Base-by-base conservation (phyloP, 768 basidiomycete species). In the Leccinum obscurum region DNA sequence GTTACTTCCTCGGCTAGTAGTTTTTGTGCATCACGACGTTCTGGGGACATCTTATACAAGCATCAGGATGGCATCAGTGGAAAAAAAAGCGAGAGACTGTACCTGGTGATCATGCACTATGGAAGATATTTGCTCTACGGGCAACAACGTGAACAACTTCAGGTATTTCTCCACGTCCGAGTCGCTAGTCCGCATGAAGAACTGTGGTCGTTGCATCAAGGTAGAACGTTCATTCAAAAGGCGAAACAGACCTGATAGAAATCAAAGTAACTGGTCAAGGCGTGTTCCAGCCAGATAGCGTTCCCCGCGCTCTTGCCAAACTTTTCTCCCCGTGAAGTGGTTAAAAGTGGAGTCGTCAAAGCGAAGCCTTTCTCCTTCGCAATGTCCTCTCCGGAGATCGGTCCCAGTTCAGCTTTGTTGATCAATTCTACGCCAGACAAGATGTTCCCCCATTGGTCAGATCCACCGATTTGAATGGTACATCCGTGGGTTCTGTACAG, bases 371-470 rank as follows among this genome's bases (percentile, higher is more conserved):
- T 77, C 63, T 68, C 62, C 35, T 66, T 74, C 62, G 58, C 10
- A 20, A 14, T 20, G 7, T 57, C 59, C 39, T 55, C 52, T 30
- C 41, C 39, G 44, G 55, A 56, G 22, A 35, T 30, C 6, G 54
- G 10, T 32, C 54, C 26, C 54, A 63, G 62, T 60, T 71, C 64
- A 58, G 59, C 54, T 82, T 77, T 86, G 57, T 85, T 83, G 68
- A 98, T 95, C 58, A 99, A 83, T 58, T 98, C 94, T 35, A 98
- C 79, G 22, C 97, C 97, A 28, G 93, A 91, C 32, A 96, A 77
- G 64, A 99, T 98, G 71, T 99, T 99, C 15, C 97, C 97, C 92
- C 95, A 97, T 73, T 99, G 97, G 73, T 99, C 97, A 0, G 94
- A 95, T 10, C 97, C 97, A 53, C 97, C 97, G 46, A 98, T 77